Conservation (phyloP, 2,329 filamentous ascomycete species). For the Calcarisporium arbuscula region DNA sequence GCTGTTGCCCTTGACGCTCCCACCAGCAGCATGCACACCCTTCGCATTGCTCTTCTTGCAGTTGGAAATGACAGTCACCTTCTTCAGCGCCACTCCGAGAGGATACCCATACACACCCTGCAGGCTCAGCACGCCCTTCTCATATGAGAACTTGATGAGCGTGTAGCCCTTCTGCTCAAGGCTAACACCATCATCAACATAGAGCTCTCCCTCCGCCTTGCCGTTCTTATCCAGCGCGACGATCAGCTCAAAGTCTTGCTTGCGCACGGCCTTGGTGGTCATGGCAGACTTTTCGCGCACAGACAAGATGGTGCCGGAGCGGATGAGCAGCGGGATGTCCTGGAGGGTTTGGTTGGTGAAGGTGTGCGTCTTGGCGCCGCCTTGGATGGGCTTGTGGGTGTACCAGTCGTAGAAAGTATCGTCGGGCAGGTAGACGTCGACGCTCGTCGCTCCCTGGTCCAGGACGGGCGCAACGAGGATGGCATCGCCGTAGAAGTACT, state of each 20-base stretch:
- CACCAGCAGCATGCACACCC: constrained; percentile 5
- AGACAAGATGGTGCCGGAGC: constrained; percentile 57
- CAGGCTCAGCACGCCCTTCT: constrained; percentile 41
- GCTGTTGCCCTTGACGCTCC: constrained; percentile 10
- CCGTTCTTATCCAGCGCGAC: constrained; percentile 58
- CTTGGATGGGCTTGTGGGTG: constrained; percentile 38
- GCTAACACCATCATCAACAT: constrained; percentile 68
- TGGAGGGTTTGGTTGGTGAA: constrained; percentile 27
- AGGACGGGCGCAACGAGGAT: constrained; percentile 39
- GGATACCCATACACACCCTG: constrained; percentile 51
- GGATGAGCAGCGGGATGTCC: constrained; percentile 57
- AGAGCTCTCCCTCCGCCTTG: constrained; percentile 57
- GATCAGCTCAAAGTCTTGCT: constrained; percentile 61
- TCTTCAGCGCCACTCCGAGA: no score
- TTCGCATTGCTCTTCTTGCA: no score
- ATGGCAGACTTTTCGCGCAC: constrained; percentile 46
- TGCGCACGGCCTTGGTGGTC: constrained; percentile 56
- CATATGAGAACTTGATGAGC: constrained; percentile 53
- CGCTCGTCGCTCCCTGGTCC: constrained; percentile 31
- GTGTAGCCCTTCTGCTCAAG: constrained; percentile 57
- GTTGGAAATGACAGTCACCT: constrained; percentile 36
- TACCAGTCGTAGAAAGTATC: constrained; percentile 48
- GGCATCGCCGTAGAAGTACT: constrained; percentile 40
- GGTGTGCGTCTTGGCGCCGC: constrained; percentile 9
- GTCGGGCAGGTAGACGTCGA: constrained; percentile 38